Evolutionary conservation across 2,329 filamentous ascomycete genomes (phyloP).

Genomic region (Penicillium palitans): DNA sequence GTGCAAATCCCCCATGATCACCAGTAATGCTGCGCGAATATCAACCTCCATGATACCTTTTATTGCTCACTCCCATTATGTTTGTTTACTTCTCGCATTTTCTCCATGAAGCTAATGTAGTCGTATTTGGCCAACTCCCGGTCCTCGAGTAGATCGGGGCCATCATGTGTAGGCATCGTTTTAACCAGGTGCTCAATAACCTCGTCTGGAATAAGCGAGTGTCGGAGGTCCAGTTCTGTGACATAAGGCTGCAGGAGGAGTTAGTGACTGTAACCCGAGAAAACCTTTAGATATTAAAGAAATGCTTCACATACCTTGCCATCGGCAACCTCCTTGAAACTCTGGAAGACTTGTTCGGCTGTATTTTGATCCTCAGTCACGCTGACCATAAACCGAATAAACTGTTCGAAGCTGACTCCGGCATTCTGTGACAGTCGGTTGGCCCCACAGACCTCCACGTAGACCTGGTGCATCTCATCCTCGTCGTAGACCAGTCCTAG

Average conservation of each 20-base stretch:
- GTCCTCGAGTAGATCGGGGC: conserved; percentile 83
- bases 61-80: conserved; percentile 30
- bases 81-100: conserved; percentile 59
- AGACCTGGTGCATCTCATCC: conserved; percentile 96
- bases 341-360: conserved; percentile 97
- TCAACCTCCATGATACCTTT: conserved; percentile 14
- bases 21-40: conserved; percentile 25
- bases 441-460: conserved; percentile 74
- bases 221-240: conserved; percentile 92
- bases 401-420: conserved; percentile 94
- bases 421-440: conserved; percentile 57
- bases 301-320: conserved; percentile 64
- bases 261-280: neutral
- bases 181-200: conserved; percentile 89
- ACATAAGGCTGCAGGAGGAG: conserved; percentile 70
- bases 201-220: conserved; percentile 93
- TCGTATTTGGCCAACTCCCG: conserved; percentile 85
- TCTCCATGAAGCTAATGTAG: conserved; percentile 97
- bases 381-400: conserved; percentile 99
- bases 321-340: conserved; percentile 94
- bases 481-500: conserved; percentile 95
- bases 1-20: conserved; percentile 22
- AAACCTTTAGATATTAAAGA: neutral
- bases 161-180: conserved; percentile 80
- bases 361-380: conserved; percentile 99